These are phyloP conservation scores for Cercophora newfieldiana DNA, from an alignment of 495 filamentous ascomycete genomes.

Conservation along the genomic window DNA sequence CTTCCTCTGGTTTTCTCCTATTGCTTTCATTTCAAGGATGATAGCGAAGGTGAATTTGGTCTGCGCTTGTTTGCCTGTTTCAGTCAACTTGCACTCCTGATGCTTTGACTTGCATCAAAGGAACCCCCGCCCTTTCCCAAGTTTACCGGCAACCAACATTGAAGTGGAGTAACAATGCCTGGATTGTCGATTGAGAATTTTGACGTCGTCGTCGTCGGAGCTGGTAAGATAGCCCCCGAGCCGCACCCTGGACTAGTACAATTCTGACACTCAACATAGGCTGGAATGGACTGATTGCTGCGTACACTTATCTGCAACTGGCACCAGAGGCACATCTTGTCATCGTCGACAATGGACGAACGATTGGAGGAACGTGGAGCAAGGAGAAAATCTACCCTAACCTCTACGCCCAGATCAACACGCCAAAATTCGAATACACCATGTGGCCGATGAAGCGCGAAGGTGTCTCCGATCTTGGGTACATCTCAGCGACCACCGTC, in stretches of 20 bases:
- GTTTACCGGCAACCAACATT: not conserved
- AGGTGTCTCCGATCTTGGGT: constrained; percentile 25
- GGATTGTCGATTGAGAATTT: not conserved
- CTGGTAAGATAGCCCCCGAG: not conserved
- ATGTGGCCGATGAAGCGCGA: constrained; percentile 37
- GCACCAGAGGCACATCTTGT: constrained; percentile 36
- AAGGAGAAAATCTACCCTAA: constrained; percentile 41
- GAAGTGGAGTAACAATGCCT: too few relatives aligned
- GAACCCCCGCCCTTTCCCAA: not conserved
- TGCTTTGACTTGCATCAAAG: not conserved
- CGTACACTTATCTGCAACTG: constrained; percentile 47
- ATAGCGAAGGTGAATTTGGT: too few relatives aligned
- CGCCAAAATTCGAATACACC: constrained; percentile 41
- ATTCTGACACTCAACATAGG: constrained; percentile 27
- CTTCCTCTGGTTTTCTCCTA: too few relatives aligned
- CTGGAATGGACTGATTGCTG: constrained; percentile 45
- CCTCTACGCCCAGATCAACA: constrained; percentile 42
- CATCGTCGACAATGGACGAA: constrained; percentile 41
- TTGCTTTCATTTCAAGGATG: too few relatives aligned
- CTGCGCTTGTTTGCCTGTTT: too few relatives aligned
- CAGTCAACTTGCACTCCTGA: too few relatives aligned
- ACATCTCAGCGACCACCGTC: constrained; percentile 35
- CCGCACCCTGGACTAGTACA: not conserved
- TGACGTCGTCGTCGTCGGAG: not conserved
- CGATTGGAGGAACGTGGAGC: constrained; percentile 47